Base-by-base conservation (phyloP, 225 moss, liverwort and hornwort species). In the Marchantia paleacea region DNA sequence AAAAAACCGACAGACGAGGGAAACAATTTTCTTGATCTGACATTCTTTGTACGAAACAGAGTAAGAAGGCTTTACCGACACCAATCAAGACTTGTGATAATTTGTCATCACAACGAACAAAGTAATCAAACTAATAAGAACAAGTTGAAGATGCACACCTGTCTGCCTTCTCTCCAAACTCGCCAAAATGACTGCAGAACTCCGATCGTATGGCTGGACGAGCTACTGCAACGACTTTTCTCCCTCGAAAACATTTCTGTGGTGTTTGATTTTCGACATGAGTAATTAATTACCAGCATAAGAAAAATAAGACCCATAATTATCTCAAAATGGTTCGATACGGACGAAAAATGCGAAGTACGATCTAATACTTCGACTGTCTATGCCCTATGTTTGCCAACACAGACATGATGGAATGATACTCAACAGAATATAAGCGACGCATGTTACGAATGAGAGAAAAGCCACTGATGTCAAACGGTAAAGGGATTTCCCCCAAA, bases 231-330 rank as follows among this genome's bases (percentile, higher is more conserved):
- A 99, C 91, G 79, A 86, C 91, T 84, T 78, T 89, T 79, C 94
- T 87, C 78, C 99, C 99, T 77, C 95, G 91, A 16, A 91, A 84
- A 78, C 91, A 90, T 91, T 91, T 95, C 95, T 99, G 97, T 76
- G 80, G 39, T 61, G 9, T 12, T 39, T 63, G 26, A 16, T 12
- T 62, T 13, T n/a, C n/a, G 31, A 19, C 6, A 76, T 76, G 30
- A 58, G 76, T 18, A 8, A 76, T 57, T 57, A 19, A 7, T 55
- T 26, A 30, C 7, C 24, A 4, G 15, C 16, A 70, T 13, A 52
- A 68, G 29, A 68, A 2, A 52, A 22, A 53, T 70, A 72, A 72
- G 4, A 51, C 24, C 39, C 39, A 39, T 39, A 39, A 2, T 5
- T 39, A 39, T 39, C 39, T 39, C 3, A 39, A 39, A 5, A 39